Percentiles rank a stretch among this genome's conserved stretches.
phyloP scores from a whole-genome alignment of 805 yeast genomes.

The Cyberlindnera mycetangii region DNA sequence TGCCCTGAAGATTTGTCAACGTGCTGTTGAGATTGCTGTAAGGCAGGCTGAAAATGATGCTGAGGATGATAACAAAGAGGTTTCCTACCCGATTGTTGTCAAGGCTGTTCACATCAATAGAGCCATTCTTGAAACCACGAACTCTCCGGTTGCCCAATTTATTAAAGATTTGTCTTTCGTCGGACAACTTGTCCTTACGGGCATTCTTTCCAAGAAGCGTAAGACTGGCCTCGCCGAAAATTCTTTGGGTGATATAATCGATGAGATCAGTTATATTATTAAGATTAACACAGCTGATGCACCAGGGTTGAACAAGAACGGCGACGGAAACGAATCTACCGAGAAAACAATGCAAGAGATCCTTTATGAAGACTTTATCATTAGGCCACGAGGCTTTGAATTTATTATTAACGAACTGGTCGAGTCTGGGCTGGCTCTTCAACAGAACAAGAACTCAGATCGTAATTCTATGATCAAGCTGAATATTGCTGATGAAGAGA shows the following conservation, averaged over 20 bases:
- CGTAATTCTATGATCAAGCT: conserved; percentile 62
- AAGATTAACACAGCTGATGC: conserved; percentile 33
- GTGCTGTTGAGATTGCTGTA: conserved; percentile 82
- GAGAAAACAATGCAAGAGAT: conserved; percentile 34
- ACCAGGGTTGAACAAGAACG: not conserved
- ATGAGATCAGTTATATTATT: conserved; percentile 62
- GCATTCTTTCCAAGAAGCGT: conserved; percentile 59
- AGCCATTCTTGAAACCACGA: conserved; percentile 77
- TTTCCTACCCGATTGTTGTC: conserved; percentile 40
- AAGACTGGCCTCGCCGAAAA: conserved; percentile 72
- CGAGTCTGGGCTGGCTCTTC: conserved; percentile 74
- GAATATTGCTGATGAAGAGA: conserved; percentile 68
- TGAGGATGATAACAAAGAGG: conserved; percentile 26
- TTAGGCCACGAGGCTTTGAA: conserved; percentile 58
- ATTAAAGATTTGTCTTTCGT: conserved; percentile 61
- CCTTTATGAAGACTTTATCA: conserved; percentile 33
- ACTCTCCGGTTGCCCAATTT: conserved; percentile 65
- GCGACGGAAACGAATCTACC: conserved; percentile 26
- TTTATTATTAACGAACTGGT: conserved; percentile 63
- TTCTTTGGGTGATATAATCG: conserved; percentile 70
- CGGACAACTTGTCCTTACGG: conserved; percentile 69
- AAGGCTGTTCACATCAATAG: conserved; percentile 70
- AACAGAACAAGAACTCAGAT: conserved; percentile 63
- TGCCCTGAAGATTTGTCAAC: conserved; percentile 79
- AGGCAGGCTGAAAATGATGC: conserved; percentile 10